phyloP scores from a whole-genome alignment of 257 asterid genomes.

The Plantago elongata region DNA sequence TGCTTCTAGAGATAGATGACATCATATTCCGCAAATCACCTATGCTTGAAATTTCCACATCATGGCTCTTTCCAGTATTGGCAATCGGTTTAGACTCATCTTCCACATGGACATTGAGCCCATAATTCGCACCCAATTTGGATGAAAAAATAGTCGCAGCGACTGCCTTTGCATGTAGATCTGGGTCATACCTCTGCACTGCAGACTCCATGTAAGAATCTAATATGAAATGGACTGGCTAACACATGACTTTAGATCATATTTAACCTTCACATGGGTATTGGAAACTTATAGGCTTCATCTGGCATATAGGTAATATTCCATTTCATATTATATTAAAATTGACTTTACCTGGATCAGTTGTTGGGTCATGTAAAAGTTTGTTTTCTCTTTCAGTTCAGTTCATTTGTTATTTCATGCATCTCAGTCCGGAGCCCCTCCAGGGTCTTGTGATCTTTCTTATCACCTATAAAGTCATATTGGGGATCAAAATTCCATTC shows the following conservation, averaged over 20 bases:
- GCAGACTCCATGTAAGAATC: slow-evolving; percentile 28
- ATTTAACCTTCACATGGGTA: too few species aligned
- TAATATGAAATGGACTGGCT: neutral
- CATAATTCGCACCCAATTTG: slow-evolving; percentile 73
- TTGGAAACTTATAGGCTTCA: too few species aligned
- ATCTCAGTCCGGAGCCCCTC: slow-evolving; percentile 79
- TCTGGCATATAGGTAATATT: neutral
- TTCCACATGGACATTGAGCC: slow-evolving; percentile 48
- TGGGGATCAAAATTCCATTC: neutral
- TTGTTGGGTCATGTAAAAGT: slow-evolving; percentile 80
- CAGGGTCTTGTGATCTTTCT: slow-evolving; percentile 69
- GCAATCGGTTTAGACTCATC: slow-evolving; percentile 39
- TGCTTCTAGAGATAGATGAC: slow-evolving; percentile 25
- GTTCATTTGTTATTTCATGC: slow-evolving; percentile 81
- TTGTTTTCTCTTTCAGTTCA: slow-evolving; percentile 89
- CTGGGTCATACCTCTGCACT: slow-evolving; percentile 70
- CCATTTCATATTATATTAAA: too few species aligned
- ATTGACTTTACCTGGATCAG: slow-evolving; percentile 66
- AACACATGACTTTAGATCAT: neutral
- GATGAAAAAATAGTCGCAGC: slow-evolving; percentile 79
- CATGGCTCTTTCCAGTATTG: slow-evolving; percentile 50
- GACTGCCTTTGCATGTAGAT: slow-evolving; percentile 89
- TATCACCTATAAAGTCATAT: slow-evolving; percentile 42
- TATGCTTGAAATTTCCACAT: slow-evolving; percentile 40
- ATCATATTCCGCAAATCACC: slow-evolving; percentile 53